Evolutionary conservation across 352 stramenopile species (phyloP).

Genomic region (Phytophthora ohioensis): DNA sequence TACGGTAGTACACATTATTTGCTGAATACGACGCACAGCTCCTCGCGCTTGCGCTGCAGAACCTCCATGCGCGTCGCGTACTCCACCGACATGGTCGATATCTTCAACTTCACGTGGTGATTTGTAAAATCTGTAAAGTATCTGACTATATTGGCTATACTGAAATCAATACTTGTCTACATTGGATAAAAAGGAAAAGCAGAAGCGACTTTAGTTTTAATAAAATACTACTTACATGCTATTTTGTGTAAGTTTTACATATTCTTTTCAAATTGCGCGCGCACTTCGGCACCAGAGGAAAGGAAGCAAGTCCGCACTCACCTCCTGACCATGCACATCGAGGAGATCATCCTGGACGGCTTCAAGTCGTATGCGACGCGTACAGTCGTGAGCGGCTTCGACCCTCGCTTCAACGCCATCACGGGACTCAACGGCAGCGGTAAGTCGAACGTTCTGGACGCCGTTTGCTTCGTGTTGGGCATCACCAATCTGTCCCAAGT

Average conservation of each 20-base stretch:
- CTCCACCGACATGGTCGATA: constrained; percentile 56
- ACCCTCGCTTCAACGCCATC: constrained; percentile 99
- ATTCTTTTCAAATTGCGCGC: constrained; percentile 17
- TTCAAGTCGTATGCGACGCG: constrained; percentile 99
- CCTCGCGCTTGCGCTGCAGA: constrained; percentile 60
- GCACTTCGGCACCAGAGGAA: neutral
- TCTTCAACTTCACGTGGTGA: constrained; percentile 20
- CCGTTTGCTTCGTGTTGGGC: constrained; percentile 99
- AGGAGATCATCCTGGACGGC: constrained; percentile 99
- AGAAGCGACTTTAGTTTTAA: too few species aligned
- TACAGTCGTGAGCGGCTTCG: constrained; percentile 98
- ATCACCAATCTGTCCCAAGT: constrained; percentile 99
- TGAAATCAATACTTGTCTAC: too few species aligned
- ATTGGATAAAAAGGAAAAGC: too few species aligned
- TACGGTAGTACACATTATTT: neutral
- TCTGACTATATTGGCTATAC: neutral
- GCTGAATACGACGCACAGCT: constrained; percentile 48
- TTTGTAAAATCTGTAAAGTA: too few species aligned
- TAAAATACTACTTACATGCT: too few species aligned
- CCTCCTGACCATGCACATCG: constrained; percentile 94
- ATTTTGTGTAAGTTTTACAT: too few species aligned
- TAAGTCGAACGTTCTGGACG: constrained; percentile 99
- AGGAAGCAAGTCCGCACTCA: constrained; percentile 5
- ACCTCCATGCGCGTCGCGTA: constrained; percentile 71
- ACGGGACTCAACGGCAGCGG: constrained; percentile 99